A percentile compares a stretch with the other conserved stretches of the same genome.
Evolutionary conservation across 139 green algal species (phyloP).

Genomic region (Closterium sp.): DNA sequence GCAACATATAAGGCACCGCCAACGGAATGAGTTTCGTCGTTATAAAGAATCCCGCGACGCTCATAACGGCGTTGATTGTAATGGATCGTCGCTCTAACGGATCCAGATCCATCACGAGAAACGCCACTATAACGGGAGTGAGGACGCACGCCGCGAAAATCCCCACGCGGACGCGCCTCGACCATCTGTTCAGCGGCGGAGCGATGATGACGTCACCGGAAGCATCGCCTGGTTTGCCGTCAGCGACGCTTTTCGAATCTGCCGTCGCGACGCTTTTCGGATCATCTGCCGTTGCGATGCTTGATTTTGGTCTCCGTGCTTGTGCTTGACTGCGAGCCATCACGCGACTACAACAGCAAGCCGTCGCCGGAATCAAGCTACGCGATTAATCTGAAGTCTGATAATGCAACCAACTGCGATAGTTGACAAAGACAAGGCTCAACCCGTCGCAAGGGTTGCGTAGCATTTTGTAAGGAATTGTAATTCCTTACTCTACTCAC

Average conservation of each 20-base stretch:
- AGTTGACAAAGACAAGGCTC: too few species aligned
- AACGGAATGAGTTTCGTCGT: conserved; percentile 45
- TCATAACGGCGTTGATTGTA: conserved; percentile 42
- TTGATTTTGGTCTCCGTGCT: not conserved
- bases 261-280: too few species aligned
- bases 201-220: not conserved
- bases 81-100: conserved; percentile 4
- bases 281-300: not conserved
- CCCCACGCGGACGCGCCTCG: not conserved
- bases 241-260: not conserved
- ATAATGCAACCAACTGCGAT: too few species aligned
- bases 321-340: not conserved
- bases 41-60: conserved; percentile 26
- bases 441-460: too few species aligned
- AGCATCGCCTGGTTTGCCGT: not conserved
- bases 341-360: too few species aligned
- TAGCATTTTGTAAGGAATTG: too few species aligned
- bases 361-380: not conserved
- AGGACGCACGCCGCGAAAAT: not conserved
- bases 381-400: not conserved
- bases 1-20: conserved; percentile 38
- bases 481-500: too few species aligned
- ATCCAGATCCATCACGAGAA: conserved; percentile 4
- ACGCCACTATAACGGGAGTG: not conserved
- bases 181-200: not conserved